Base-by-base conservation (phyloP, 495 filamentous ascomycete species). In the Podospora anserina region DNA sequence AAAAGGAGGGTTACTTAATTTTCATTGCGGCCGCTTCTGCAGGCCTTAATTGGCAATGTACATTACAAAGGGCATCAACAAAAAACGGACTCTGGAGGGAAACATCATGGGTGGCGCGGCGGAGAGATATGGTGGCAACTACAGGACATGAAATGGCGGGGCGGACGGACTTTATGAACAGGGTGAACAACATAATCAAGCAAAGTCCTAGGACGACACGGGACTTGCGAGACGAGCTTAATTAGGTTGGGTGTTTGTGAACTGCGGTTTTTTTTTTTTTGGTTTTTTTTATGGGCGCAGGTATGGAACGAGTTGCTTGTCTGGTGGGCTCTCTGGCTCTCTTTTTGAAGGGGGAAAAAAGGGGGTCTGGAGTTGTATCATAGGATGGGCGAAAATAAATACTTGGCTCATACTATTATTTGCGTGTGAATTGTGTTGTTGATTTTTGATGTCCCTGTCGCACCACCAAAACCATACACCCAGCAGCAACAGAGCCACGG, bases 101-200 rank as follows among this genome's bases (percentile, higher is more conserved):
- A 49, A 49, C 13, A 49, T 49, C 39, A 49, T 49, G 39, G 39
- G 39, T 49, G 39, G 39, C 34, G 34, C 9, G 39, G 39, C 9
- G 39, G 15, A 49, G 39, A 49, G 23, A 49, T 49, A 49, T 49
- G 39, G 39, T 11, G 39, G 39, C 20, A 62, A 63, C 23, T 23
- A 23, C 53, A 64, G 60, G 66, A 68, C 15, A 56, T 74, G 66
- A 65, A 56, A 64, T 66, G 61, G 67, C 65, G 68, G 28, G 60
- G 66, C 66, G 66, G 66, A 55, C 63, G 23, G 23, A 23, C 1
- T 23, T 49, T 58, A 59, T 55, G 39, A 49, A 49, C 39, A 49
- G 39, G 39, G 30, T 23, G 23, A 23, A 23, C 23, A 13, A 49
- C 39, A 49, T 49, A 49, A 49, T 49, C 39, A 49, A 11, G 13